A percentile compares a stretch with the other conserved stretches of the same genome.
Evolutionary conservation across 352 stramenopile species (phyloP).

Genomic region (Phytophthora sp.): DNA sequence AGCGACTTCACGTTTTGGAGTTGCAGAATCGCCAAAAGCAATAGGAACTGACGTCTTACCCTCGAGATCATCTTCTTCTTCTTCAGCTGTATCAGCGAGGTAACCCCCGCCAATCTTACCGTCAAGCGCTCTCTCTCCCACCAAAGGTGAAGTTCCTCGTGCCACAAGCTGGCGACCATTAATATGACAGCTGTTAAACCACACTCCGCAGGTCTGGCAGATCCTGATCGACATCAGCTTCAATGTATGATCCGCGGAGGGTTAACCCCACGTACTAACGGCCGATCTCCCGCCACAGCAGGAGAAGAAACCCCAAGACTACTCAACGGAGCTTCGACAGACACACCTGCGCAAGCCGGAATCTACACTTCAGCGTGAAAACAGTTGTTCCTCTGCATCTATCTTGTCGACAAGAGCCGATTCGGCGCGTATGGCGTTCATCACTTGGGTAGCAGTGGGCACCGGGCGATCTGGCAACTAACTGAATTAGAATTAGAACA

Average conservation of each 20-base stretch:
- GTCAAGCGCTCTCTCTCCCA: neutral
- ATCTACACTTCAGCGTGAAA: neutral
- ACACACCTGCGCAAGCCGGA: neutral
- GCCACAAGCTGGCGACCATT: neutral
- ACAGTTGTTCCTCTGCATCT: too few relatives aligned
- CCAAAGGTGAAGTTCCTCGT: constrained; percentile 3
- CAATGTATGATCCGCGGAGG: neutral
- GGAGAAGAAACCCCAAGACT: neutral
- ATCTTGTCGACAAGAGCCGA: too few relatives aligned
- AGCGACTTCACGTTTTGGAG: too few relatives aligned
- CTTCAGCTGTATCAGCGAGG: too few relatives aligned
- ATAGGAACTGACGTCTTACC: too few relatives aligned
- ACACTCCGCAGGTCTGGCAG: neutral
- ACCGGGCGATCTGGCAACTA: too few relatives aligned
- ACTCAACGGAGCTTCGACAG: neutral
- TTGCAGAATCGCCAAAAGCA: too few relatives aligned
- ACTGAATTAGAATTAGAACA: too few relatives aligned
- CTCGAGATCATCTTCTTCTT: too few relatives aligned
- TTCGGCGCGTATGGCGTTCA: too few relatives aligned
- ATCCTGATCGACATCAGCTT: neutral
- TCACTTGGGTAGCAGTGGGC: too few relatives aligned
- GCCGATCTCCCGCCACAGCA: constrained; percentile 6
- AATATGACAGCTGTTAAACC: neutral
- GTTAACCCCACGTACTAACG: neutral
- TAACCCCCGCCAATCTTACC: neutral